These are phyloP conservation scores for Holtermanniella nyarrowii DNA, from an alignment of 768 basidiomycete genomes.

Conservation along the genomic window DNA sequence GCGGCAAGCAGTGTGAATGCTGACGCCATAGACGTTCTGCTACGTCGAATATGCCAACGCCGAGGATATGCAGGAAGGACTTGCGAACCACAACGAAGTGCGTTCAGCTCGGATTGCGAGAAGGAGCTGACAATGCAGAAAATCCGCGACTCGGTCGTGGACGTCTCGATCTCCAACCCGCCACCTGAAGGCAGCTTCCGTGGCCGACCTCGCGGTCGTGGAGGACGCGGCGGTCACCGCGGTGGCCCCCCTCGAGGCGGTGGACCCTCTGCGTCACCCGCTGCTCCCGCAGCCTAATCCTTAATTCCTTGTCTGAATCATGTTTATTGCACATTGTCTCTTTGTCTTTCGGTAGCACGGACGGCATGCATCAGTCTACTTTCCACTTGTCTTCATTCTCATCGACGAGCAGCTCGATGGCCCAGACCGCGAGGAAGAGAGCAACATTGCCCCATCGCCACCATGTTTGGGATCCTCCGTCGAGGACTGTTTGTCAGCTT, in stretches of 20 bases:
- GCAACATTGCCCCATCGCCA: conserved; percentile 39
- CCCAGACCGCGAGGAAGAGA: conserved; percentile 36
- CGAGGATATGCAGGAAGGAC: conserved; percentile 66
- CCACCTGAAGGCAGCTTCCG: conserved; percentile 7
- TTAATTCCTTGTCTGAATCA: neutral
- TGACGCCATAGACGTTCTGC: conserved; percentile 48
- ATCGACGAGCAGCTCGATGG: conserved; percentile 36
- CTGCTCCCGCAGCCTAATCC: neutral
- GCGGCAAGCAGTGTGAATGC: neutral
- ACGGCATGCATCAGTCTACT: conserved; percentile 25
- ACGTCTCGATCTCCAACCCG: conserved; percentile 32
- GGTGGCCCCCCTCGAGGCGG: too few relatives aligned
- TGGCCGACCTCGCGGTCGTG: neutral
- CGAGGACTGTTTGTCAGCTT: conserved; percentile 29
- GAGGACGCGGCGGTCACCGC: conserved; percentile 13
- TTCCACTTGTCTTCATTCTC: conserved; percentile 39
- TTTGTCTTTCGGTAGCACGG: too few relatives aligned
- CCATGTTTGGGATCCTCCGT: conserved; percentile 40
- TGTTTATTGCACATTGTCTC: too few relatives aligned
- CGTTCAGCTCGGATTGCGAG: neutral
- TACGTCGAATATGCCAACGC: conserved; percentile 89
- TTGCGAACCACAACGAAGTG: conserved; percentile 66
- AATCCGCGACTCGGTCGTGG: conserved; percentile 25
- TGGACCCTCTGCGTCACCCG: too few relatives aligned
- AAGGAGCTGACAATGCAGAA: conserved; percentile 10